phyloP scores from a whole-genome alignment of 1,284 basidiomycete genomes.

The Mixia osmundae region DNA sequence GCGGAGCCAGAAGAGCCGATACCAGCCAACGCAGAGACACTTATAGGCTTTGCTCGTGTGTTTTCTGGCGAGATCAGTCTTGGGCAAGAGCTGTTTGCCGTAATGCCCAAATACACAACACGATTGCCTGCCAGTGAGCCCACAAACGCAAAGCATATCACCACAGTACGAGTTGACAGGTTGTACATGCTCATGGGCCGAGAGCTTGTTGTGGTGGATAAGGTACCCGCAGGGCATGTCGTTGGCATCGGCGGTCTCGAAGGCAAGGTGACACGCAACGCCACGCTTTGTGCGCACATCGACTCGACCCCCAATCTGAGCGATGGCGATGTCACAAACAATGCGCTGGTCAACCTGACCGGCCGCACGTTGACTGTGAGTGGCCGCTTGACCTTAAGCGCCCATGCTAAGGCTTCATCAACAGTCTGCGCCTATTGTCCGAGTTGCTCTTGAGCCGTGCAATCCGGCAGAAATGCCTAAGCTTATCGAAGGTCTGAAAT shows the following conservation, averaged over 20 bases:
- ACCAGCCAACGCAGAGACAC: constrained; percentile 30
- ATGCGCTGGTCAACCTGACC: constrained; percentile 53
- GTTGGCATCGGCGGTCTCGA: constrained; percentile 81
- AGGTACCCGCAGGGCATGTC: constrained; percentile 81
- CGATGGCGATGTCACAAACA: neutral
- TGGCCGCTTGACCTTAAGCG: constrained; percentile 5
- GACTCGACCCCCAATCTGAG: constrained; percentile 5
- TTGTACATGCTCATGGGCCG: constrained; percentile 97
- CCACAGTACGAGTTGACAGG: constrained; percentile 40
- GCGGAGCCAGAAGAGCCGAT: constrained; percentile 2
- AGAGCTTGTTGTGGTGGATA: constrained; percentile 59
- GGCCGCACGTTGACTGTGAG: constrained; percentile 45
- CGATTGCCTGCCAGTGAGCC: constrained; percentile 40
- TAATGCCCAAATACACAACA: constrained; percentile 77
- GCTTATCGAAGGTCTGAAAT: constrained; percentile 60
- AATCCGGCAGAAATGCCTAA: constrained; percentile 63
- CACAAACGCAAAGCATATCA: constrained; percentile 42
- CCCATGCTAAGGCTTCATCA: neutral
- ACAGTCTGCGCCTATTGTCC: constrained; percentile 69
- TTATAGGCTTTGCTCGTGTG: constrained; percentile 78
- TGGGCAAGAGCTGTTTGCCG: constrained; percentile 41
- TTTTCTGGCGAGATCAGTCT: constrained; percentile 65
- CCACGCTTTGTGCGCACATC: constrained; percentile 55
- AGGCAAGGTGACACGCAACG: constrained; percentile 71
- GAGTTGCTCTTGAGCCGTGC: constrained; percentile 76